Conservation (phyloP, 1,139 yeast species). For the Sugiyamaella sp. region DNA sequence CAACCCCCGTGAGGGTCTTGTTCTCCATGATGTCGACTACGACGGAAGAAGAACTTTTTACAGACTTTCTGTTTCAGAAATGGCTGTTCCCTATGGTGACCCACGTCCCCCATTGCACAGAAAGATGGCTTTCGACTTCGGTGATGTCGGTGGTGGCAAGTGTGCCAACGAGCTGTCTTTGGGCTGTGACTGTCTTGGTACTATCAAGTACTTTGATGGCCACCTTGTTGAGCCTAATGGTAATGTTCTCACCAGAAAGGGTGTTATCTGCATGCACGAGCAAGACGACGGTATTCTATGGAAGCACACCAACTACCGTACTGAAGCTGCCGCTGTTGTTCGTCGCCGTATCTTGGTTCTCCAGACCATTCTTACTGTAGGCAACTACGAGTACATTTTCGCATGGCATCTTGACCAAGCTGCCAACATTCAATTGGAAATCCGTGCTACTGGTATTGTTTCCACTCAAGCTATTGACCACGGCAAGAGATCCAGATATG, state of each 20-base stretch:
- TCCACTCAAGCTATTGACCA: constrained; percentile 76
- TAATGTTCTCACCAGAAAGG: constrained; percentile 65
- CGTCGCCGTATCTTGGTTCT: constrained; percentile 85
- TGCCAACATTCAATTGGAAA: constrained; percentile 80
- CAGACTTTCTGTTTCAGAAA: constrained; percentile 78
- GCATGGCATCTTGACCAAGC: constrained; percentile 80
- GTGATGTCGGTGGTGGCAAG: constrained; percentile 88
- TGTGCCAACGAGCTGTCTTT: constrained; percentile 72
- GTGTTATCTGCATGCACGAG: constrained; percentile 87
- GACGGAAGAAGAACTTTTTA: constrained; percentile 82
- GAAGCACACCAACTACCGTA: constrained; percentile 86
- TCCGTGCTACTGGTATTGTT: constrained; percentile 84
- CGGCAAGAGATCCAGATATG: constrained; percentile 76
- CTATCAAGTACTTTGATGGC: constrained; percentile 78
- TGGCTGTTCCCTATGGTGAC: constrained; percentile 93
- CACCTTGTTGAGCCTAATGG: constrained; percentile 63
- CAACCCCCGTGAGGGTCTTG: constrained; percentile 84
- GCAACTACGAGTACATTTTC: constrained; percentile 84
- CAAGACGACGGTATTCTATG: constrained; percentile 81
- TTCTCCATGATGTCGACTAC: constrained; percentile 72
- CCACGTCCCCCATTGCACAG: constrained; percentile 90
- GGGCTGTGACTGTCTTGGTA: constrained; percentile 92
- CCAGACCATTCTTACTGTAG: constrained; percentile 87
- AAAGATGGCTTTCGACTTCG: constrained; percentile 90
- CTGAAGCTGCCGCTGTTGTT: constrained; percentile 70